phyloP scores from a whole-genome alignment of 2,329 filamentous ascomycete species.

The Cytospora chrysosperma region DNA sequence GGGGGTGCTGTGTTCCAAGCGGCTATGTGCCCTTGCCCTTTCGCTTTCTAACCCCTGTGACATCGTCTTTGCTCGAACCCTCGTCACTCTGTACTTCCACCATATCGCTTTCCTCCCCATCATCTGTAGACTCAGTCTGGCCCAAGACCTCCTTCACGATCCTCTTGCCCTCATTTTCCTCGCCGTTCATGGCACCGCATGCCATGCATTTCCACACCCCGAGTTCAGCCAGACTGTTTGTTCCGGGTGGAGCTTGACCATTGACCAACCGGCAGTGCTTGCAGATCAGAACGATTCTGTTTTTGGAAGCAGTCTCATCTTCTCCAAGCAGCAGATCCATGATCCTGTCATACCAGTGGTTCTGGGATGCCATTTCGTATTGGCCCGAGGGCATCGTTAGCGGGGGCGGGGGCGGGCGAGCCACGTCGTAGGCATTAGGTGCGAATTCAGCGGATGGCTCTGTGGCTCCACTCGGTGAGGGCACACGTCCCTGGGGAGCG shows the following conservation, averaged over 20 bases:
- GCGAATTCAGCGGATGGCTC: slow-evolving; percentile 65
- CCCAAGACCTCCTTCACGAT: slow-evolving; percentile 66
- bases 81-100: slow-evolving; percentile 17
- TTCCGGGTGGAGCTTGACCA: slow-evolving; percentile 89
- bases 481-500: slow-evolving; percentile 23
- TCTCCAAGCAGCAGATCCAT: slow-evolving; percentile 91
- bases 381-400: slow-evolving; percentile 28
- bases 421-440: slow-evolving; percentile 62
- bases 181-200: slow-evolving; percentile 81
- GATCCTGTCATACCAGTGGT: slow-evolving; percentile 92
- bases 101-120: slow-evolving; percentile 22
- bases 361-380: slow-evolving; percentile 37
- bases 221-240: slow-evolving; percentile 72
- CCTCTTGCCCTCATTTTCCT: slow-evolving; percentile 71
- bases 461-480: slow-evolving; percentile 30
- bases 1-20: not conserved
- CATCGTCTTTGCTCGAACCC: not conserved
- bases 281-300: slow-evolving; percentile 87
- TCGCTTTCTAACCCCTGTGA: not conserved
- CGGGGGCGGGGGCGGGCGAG: not conserved
- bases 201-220: slow-evolving; percentile 85
- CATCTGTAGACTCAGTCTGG: slow-evolving; percentile 25
- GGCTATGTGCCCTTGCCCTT: slow-evolving; percentile 10
- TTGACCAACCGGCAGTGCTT: slow-evolving; percentile 82
- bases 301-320: slow-evolving; percentile 89